Evolutionary conservation across 176 grass and related monocot species (phyloP).

Genomic region (Zizania latifolia): DNA sequence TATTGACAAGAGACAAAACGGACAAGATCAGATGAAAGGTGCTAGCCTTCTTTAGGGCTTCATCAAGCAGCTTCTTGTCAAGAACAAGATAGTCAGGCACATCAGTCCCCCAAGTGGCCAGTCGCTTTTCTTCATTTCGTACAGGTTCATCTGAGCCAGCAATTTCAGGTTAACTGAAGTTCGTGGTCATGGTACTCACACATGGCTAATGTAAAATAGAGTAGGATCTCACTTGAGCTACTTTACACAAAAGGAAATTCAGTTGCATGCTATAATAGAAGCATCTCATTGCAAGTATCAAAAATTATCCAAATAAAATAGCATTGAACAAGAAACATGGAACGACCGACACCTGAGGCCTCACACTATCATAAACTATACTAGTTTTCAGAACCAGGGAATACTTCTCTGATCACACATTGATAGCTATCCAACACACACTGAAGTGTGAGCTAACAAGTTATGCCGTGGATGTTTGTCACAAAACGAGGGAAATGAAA

Average conservation of each 20-base stretch:
- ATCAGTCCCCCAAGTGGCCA: slow-evolving; percentile 91
- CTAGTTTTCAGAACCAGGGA: neutral
- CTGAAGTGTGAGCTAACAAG: neutral
- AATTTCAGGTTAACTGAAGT: slow-evolving; percentile 7
- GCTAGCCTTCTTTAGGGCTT: slow-evolving; percentile 87
- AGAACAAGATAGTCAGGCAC: slow-evolving; percentile 83
- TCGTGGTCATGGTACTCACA: neutral
- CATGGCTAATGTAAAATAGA: neutral
- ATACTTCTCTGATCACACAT: neutral
- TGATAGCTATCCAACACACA: neutral
- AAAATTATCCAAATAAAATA: neutral
- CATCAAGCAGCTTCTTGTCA: slow-evolving; percentile 67
- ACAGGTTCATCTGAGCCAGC: slow-evolving; percentile 48
- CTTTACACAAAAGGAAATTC: neutral
- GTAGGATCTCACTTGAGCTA: neutral
- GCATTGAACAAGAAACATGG: neutral
- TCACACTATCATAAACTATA: neutral
- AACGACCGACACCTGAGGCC: neutral
- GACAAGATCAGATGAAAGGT: neutral
- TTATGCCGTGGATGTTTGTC: no score
- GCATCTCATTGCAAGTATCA: no score
- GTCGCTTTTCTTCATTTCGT: slow-evolving; percentile 62
- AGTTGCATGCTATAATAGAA: no score
- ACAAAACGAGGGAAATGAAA: no score
- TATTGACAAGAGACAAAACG: neutral